Evolutionary conservation across 2,329 filamentous ascomycete genomes (phyloP), one percentile per base, ranked within the genome.

Genomic region (Triangularia verruculosa): DNA sequence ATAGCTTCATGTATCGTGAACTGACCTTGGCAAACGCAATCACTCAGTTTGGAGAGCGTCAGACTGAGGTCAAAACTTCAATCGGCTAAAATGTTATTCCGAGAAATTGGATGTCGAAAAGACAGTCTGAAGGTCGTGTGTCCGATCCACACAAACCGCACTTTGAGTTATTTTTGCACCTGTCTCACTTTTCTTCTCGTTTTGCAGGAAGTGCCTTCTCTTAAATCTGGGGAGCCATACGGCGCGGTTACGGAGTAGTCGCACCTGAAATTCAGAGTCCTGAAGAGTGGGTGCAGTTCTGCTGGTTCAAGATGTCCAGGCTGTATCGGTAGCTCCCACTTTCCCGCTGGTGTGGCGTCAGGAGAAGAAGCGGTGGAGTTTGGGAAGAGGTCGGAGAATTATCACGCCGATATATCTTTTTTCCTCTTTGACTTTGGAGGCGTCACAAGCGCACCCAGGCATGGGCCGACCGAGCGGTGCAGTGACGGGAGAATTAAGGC

Each of bases 391-490:
- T 47, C 39, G 39, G 17, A 17, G 39, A 20, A 20, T 47, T 20
- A 20, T 47, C 39, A 47, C 8, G 39, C 39, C 39, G 17, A 47
- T 39, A 13, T 12, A n/a, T 39, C 13, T 39, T 28, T 6, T 32
- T 32, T 32, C 11, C 9, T 32, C 13, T 43, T 47, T 47, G 39
- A 47, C 39, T 47, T 47, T 47, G 39, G 39, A 47, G 39, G 39
- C 39, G 39, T 47, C 39, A 20, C n/a, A 20, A 47, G 4, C 34
- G 6, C 34, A 39, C 15, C n/a, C 13, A 39, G 15, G 11, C 39
- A 17, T 47, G 56, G 22, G 32, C 25, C 56, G 25, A 58, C 57
- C 57, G 57, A 59, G 57, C 27, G 11, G 57, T 52, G 57, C 57
- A 59, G 57, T 51, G 20, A 59, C 57, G 39, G 57, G 57, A 39